Evolutionary conservation across 805 yeast species (phyloP), one percentile per base, ranked within the genome.

Genomic region (Candida odintsovae): DNA sequence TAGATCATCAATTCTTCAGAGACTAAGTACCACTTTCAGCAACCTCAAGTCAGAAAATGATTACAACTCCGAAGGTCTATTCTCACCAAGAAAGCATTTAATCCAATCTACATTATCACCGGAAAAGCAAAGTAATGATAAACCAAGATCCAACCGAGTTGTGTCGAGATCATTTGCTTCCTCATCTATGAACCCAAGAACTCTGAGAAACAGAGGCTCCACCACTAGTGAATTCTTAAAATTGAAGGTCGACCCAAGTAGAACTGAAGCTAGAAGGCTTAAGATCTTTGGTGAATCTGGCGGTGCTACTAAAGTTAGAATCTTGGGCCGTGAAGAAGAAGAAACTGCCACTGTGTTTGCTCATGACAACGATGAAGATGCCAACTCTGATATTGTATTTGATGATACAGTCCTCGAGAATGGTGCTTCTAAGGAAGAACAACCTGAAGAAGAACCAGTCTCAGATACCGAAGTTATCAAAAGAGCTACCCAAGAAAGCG

Each of bases 181-280:
- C 13, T 41, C 43, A 15, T 33, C 40, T 6, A 7, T 29, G 13
- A 44, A 41, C 12, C 37, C 45, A 19, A 44, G 39, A 20, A 29
- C 23, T 19, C 33, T 33, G 20, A 38, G 44, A 25, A 40, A 49
- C 29, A 46, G 50, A 15, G 20, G 36, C 11, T 41, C 51, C 25
- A 45, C 46, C 7, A 40, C 51, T 1, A 52, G 50, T 25, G 43
- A 49, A 12, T 40, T 51, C 20, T 39, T 60, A 40, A 69, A 62
- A 49, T 48, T 72, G 42, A 67, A 67, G 37, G 69, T 72, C 16
- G 75, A 72, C 45, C 66, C 73, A 15, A 54, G 57, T 4, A 66
- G 75, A 52, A 68, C 71, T 37, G 74, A 72, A 8, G 72, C 75
- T 0, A 71, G 72, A 51, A 68, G 70, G 51, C 41, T 68, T 38